Percentiles rank a stretch among this genome's conserved stretches.
These are phyloP conservation scores for Cryptococcus sp. DNA, from an alignment of 1,284 basidiomycete species.

Conservation along the genomic window DNA sequence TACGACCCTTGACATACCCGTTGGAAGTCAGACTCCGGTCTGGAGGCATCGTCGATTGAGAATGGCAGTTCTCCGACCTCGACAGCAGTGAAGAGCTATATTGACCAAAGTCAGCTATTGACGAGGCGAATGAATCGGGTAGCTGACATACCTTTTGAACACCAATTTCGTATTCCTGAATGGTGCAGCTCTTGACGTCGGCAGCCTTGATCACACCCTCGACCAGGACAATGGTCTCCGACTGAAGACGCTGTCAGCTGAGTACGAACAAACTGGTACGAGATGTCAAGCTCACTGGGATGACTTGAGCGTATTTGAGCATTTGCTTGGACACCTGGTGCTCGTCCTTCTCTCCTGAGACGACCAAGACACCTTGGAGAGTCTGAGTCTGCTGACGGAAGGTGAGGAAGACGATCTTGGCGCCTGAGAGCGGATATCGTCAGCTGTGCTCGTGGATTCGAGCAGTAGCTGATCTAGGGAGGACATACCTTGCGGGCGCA, in stretches of 20 bases:
- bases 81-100: slow-evolving; percentile 78
- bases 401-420: slow-evolving; percentile 92
- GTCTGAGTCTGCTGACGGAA: slow-evolving; percentile 87
- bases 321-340: slow-evolving; percentile 94
- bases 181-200: slow-evolving; percentile 87
- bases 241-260: slow-evolving; percentile 36
- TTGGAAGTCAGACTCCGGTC: slow-evolving; percentile 72
- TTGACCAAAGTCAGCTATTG: background rate
- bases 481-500: slow-evolving; percentile 75
- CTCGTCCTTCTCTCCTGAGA: slow-evolving; percentile 59
- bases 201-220: slow-evolving; percentile 79
- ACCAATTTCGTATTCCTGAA: slow-evolving; percentile 86
- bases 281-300: slow-evolving; percentile 56
- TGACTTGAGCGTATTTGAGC: slow-evolving; percentile 84
- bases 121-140: background rate
- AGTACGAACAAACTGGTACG: background rate
- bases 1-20: slow-evolving; percentile 26
- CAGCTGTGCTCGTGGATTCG: slow-evolving; percentile 5
- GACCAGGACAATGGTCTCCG: slow-evolving; percentile 91
- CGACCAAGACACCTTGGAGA: slow-evolving; percentile 81
- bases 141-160: slow-evolving; percentile 67
- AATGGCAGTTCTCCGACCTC: slow-evolving; percentile 79
- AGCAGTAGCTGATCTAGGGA: background rate
- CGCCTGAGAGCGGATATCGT: slow-evolving; percentile 41
- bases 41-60: slow-evolving; percentile 87